Evolutionary conservation across 1,284 basidiomycete species (phyloP).

Genomic region (Clitocybe nebularis): DNA sequence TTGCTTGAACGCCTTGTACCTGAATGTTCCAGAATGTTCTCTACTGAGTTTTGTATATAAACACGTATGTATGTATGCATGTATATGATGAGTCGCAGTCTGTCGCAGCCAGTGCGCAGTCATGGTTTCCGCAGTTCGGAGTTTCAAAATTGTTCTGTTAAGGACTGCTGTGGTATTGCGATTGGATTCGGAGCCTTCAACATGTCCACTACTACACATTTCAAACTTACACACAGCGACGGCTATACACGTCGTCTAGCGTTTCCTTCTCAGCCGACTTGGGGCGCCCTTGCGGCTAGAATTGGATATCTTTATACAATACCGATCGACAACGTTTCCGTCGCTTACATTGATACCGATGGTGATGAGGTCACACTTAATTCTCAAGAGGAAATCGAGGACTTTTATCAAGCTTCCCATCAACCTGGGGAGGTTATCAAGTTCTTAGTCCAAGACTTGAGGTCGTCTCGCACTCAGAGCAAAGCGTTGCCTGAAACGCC

Average conservation of each 20-base stretch:
- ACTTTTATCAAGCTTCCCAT: constrained; percentile 46
- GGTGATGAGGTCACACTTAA: constrained; percentile 70
- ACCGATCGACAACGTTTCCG: constrained; percentile 50
- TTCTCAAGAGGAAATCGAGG: constrained; percentile 63
- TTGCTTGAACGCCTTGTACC: constrained; percentile 57
- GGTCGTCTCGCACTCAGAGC: constrained; percentile 31
- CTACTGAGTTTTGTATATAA: constrained; percentile 53
- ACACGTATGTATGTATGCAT: constrained; percentile 12
- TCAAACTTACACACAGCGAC: constrained; percentile 52
- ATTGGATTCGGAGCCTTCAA: constrained; percentile 7
- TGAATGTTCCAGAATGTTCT: constrained; percentile 68
- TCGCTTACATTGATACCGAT: constrained; percentile 67
- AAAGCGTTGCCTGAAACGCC: constrained; percentile 36
- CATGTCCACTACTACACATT: constrained; percentile 39
- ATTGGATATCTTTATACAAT: constrained; percentile 56
- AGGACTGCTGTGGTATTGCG: neutral
- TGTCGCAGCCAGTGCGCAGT: constrained; percentile 13
- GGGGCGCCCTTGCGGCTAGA: constrained; percentile 52
- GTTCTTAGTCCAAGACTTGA: constrained; percentile 61
- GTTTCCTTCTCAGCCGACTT: constrained; percentile 44
- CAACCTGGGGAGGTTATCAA: constrained; percentile 38
- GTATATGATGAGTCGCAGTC: constrained; percentile 1
- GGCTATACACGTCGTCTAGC: constrained; percentile 54
- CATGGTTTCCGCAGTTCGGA: constrained; percentile 32
- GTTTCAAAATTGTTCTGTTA: constrained; percentile 32